These are phyloP conservation scores for Beauveria australis DNA, from an alignment of 2,329 filamentous ascomycete genomes.

Conservation along the genomic window DNA sequence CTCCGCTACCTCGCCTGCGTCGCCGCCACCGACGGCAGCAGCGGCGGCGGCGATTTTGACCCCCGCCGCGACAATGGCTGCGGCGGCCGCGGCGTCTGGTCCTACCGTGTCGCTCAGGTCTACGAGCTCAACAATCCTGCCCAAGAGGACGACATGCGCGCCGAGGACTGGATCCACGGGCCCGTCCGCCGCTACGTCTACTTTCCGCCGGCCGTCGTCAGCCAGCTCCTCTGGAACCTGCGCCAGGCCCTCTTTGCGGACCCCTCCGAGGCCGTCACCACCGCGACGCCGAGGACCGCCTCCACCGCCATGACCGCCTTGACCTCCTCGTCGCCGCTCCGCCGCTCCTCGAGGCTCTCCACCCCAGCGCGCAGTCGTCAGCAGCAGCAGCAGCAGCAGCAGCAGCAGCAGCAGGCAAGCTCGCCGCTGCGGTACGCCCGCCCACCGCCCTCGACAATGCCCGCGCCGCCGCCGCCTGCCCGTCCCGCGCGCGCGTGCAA, in stretches of 20 bases:
- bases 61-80: conserved; percentile 23
- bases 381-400: conserved; percentile 2
- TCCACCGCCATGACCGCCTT: neutral
- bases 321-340: conserved; percentile 10
- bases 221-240: conserved; percentile 50
- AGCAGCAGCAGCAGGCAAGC: conserved; percentile 6
- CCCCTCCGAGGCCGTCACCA: neutral
- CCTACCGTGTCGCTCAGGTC: conserved; percentile 33
- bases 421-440: conserved; percentile 8
- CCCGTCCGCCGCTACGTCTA: conserved; percentile 44
- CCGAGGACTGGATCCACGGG: conserved; percentile 45
- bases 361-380: neutral
- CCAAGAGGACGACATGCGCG: conserved; percentile 40
- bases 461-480: conserved; percentile 11
- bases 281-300: neutral
- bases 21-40: conserved; percentile 17
- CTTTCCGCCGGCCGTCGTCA: conserved; percentile 48
- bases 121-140: conserved; percentile 57
- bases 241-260: conserved; percentile 38
- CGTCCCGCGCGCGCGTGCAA: neutral
- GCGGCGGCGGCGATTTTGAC: neutral
- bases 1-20: conserved; percentile 54
- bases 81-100: conserved; percentile 16
- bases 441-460: conserved; percentile 15
- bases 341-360: neutral